These are phyloP conservation scores for Ascomycota sp. DNA, from an alignment of 2,329 filamentous ascomycete genomes.

Conservation along the genomic window DNA sequence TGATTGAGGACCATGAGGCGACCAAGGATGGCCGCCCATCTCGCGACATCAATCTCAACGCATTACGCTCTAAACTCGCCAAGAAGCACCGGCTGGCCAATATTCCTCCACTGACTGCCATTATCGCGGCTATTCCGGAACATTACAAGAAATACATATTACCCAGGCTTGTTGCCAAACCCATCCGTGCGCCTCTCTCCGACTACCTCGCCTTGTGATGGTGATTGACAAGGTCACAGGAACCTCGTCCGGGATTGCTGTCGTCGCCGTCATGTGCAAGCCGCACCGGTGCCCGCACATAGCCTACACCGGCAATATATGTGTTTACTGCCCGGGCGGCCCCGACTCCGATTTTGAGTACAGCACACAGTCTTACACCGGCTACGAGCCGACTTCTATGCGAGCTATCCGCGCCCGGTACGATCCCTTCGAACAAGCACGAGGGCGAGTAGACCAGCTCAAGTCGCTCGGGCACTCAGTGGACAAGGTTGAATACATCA, in stretches of 20 bases:
- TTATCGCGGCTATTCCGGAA: conserved; percentile 95
- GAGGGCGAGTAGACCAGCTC: conserved; percentile 88
- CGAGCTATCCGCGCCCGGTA: conserved; percentile 89
- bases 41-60: conserved; percentile 83
- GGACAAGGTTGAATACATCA: conserved; percentile 98
- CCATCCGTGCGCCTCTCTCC: conserved; percentile 40
- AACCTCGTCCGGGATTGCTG: conserved; percentile 88
- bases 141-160: conserved; percentile 99
- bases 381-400: conserved; percentile 97
- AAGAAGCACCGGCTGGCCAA: conserved; percentile 81
- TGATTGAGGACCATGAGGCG: conserved; percentile 85
- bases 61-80: conserved; percentile 61
- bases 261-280: conserved; percentile 99
- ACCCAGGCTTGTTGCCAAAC: conserved; percentile 88
- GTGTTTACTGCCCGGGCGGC: conserved; percentile 92
- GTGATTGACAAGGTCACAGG: conserved; percentile 22
- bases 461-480: conserved; percentile 89
- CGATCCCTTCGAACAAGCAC: conserved; percentile 91
- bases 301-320: conserved; percentile 95
- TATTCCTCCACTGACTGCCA: conserved; percentile 80
- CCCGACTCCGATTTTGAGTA: conserved; percentile 98
- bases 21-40: conserved; percentile 50
- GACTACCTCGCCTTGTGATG: background rate
- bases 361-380: conserved; percentile 94
- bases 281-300: conserved; percentile 95